Conservation (phyloP, 768 basidiomycete genomes). For the Sporobolomyces roseus region DNA sequence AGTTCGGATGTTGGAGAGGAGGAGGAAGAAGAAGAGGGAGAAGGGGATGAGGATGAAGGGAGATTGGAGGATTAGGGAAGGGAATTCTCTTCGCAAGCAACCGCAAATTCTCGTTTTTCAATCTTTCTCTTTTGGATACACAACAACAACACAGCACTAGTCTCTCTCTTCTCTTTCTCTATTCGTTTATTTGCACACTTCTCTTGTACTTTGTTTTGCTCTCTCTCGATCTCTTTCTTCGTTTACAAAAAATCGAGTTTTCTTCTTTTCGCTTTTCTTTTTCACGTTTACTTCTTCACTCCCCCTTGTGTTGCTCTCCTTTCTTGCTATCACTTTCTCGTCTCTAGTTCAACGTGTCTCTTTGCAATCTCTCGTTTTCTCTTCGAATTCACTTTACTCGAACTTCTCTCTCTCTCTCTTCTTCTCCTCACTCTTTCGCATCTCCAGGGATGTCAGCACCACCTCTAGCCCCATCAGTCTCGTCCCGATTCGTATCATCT, state of each 20-base stretch:
- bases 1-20: conserved; percentile 1
- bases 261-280: too few relatives aligned
- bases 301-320: background rate
- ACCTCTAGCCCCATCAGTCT: conserved; percentile 21
- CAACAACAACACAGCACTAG: background rate
- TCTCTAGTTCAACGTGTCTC: background rate
- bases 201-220: background rate
- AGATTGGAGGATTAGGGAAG: conserved; percentile 8
- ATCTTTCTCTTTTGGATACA: background rate
- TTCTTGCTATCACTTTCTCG: too few relatives aligned
- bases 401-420: conserved; percentile 6
- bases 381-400: background rate
- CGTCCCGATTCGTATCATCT: conserved; percentile 50
- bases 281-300: too few relatives aligned
- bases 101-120: background rate
- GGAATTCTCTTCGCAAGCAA: background rate
- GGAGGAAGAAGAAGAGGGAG: background rate
- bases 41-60: conserved; percentile 16
- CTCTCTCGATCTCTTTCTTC: background rate
- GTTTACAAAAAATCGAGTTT: too few relatives aligned
- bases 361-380: background rate
- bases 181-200: background rate
- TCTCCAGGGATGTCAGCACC: background rate
- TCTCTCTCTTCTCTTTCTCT: too few relatives aligned
- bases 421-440: background rate